A percentile compares a stretch with the other conserved stretches of the same genome.
Conservation (phyloP, 2,329 filamentous ascomycete genomes). For the Grosmannia huntii region DNA sequence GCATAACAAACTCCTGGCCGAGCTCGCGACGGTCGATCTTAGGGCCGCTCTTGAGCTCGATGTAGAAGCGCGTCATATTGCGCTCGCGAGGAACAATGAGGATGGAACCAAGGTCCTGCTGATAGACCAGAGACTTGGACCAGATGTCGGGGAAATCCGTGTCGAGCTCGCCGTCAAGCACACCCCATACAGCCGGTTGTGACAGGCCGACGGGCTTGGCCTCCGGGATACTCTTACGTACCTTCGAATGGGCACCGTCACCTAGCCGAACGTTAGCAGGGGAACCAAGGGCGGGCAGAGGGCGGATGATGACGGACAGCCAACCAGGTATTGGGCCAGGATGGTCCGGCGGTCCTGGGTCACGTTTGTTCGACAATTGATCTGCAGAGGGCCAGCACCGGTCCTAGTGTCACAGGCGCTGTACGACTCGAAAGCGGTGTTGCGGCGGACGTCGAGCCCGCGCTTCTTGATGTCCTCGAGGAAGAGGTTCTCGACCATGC, state of each 20-base stretch:
- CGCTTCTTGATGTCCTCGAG: conserved; percentile 55
- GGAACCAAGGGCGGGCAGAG: background rate
- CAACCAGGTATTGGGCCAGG: conserved; percentile 51
- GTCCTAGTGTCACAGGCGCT: conserved; percentile 32
- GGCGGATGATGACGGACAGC: conserved; percentile 32
- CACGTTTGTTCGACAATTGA: conserved; percentile 39
- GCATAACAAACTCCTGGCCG: conserved; percentile 53
- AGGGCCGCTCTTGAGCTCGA: conserved; percentile 35
- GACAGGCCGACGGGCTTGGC: conserved; percentile 13
- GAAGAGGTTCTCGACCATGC: conserved; percentile 61
- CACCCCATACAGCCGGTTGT: conserved; percentile 46
- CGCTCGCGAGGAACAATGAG: conserved; percentile 63
- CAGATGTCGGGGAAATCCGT: conserved; percentile 65
- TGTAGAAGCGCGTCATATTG: conserved; percentile 56
- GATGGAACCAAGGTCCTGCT: conserved; percentile 53
- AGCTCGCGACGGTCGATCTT: conserved; percentile 18
- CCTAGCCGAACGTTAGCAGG: conserved; percentile 20
- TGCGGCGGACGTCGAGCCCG: conserved; percentile 49
- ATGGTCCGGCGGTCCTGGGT: conserved; percentile 32
- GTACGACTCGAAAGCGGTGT: conserved; percentile 50
- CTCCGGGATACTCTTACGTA: conserved; percentile 47
- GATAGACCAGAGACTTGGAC: conserved; percentile 60
- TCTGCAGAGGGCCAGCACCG: conserved; percentile 29
- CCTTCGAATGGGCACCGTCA: conserved; percentile 60
- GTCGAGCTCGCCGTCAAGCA: conserved; percentile 56